Evolutionary conservation across 2,329 filamentous ascomycete species (phyloP), one percentile per base, ranked within the genome.

Genomic region (Chrysoporthe cubensis): DNA sequence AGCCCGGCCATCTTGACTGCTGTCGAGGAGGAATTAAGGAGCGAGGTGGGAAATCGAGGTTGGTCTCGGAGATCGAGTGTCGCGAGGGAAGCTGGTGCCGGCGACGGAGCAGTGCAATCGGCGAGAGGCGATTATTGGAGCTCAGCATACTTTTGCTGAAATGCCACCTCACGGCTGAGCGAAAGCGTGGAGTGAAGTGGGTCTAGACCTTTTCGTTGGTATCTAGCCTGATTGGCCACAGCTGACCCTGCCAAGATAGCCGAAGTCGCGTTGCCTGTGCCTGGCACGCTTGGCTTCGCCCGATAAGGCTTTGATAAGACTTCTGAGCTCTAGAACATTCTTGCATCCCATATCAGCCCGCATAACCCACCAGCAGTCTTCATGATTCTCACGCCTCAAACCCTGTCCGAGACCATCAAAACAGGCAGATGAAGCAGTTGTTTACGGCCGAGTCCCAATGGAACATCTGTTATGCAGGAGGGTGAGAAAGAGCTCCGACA

Each of bases 1-100:
- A 91, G 80, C 69, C 80, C 80, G 75, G 80, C 87, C 88, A 90
- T 90, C 78, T 80, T 88, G 78, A 72, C 21, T 6, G 21, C 14
- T 54, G 21, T 32, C 1, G 11, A 32, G 14, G 50, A 7, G 13
- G 9, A 40, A 6, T 11, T 14, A 6, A 54, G 26, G 4, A 32
- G 37, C 9, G 37, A 9, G 37, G 37, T 9, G 37, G 6, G 32
- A 4, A 13, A 9, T 42, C 52, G 34, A 50, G 52, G 26, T 16
- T 14, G 50, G 21, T 32, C 21, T 14, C 14, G 50, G 50, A 32
- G 50, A 11, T 21, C 21, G 32, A 16, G 34, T 37, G n/a, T 56
- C 57, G n/a, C 37, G 37, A 40, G 37, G 64, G 46, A 44, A 44
- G 18, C 40, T 4, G 32, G 42, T n/a, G 43, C 26, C 18, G 18